These are phyloP conservation scores for Nissolia schottii DNA, from an alignment of 306 rosid species.

Conservation along the genomic window DNA sequence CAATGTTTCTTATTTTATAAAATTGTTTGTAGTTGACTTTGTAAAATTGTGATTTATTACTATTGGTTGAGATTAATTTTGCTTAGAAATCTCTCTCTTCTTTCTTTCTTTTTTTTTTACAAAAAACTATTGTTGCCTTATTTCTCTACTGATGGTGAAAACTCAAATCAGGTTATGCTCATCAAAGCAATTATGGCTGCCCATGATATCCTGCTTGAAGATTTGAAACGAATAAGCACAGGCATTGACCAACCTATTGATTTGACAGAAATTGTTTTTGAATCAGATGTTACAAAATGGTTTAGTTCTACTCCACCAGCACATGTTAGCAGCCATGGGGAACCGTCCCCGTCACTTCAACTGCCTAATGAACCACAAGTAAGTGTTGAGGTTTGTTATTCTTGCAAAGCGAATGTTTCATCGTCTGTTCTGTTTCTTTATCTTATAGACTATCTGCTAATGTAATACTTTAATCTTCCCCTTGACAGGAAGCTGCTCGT, in stretches of 20 bases:
- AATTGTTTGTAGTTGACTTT: not conserved
- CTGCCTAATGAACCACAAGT: constrained; percentile 40
- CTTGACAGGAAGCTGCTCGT: constrained; percentile 45
- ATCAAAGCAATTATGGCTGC: constrained; percentile 69
- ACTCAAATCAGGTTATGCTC: constrained; percentile 48
- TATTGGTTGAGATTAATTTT: constrained; percentile 16
- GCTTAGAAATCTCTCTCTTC: not conserved
- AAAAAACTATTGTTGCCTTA: not conserved
- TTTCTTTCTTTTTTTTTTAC: too few relatives aligned
- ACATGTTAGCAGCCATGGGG: constrained; percentile 26
- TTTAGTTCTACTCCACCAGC: constrained; percentile 35
- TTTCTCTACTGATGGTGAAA: constrained; percentile 18
- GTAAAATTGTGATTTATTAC: constrained; percentile 2
- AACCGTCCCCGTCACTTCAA: constrained; percentile 40
- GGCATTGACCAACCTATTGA: constrained; percentile 66
- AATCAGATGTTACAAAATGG: constrained; percentile 57
- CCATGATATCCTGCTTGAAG: constrained; percentile 74
- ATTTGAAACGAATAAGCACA: constrained; percentile 65
- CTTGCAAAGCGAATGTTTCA: constrained; percentile 12
- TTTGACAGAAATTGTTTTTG: constrained; percentile 58
- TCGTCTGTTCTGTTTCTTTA: constrained; percentile 21
- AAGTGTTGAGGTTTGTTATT: constrained; percentile 52
- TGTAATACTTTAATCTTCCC: not conserved
- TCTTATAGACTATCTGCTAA: constrained; percentile 7
- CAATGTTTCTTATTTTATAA: not conserved